Percentiles rank a stretch among this genome's conserved stretches.
These are phyloP conservation scores for Neurospora sp. DNA, from an alignment of 495 filamentous ascomycete genomes.

Conservation along the genomic window DNA sequence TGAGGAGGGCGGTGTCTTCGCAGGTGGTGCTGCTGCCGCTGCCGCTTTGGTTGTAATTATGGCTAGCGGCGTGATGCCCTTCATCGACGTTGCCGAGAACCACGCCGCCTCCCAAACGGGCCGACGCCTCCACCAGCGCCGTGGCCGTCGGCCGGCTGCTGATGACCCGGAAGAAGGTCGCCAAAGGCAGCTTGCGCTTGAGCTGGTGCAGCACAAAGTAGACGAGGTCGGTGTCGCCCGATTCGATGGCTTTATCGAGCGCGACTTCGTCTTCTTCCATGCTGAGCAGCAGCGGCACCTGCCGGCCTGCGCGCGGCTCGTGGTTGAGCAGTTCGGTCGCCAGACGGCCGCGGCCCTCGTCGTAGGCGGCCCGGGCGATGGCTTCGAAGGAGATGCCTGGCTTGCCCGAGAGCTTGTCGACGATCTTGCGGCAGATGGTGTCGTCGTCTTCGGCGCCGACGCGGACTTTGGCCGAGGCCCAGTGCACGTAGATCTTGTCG, in stretches of 20 bases:
- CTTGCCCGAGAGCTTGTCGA: slow-evolving; percentile 75
- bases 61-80: background rate
- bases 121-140: slow-evolving; percentile 78
- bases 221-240: slow-evolving; percentile 86
- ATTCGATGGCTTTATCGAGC: slow-evolving; percentile 93
- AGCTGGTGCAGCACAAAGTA: slow-evolving; percentile 82
- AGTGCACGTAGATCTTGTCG: slow-evolving; percentile 87
- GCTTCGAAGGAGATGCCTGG: slow-evolving; percentile 88
- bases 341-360: slow-evolving; percentile 77
- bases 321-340: slow-evolving; percentile 88
- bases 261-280: slow-evolving; percentile 97
- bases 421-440: slow-evolving; percentile 74
- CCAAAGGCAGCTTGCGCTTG: slow-evolving; percentile 81
- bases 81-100: slow-evolving; percentile 1
- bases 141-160: slow-evolving; percentile 78
- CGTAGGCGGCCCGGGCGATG: slow-evolving; percentile 89
- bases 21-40: background rate
- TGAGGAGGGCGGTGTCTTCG: slow-evolving; percentile 74
- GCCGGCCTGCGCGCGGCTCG: slow-evolving; percentile 84
- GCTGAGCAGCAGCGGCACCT: slow-evolving; percentile 85
- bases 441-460: slow-evolving; percentile 78
- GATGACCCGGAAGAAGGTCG: slow-evolving; percentile 87
- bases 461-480: slow-evolving; percentile 91
- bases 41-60: background rate
- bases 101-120: slow-evolving; percentile 28